These are phyloP conservation scores for Xylariaceae sp. DNA, from an alignment of 2,329 filamentous ascomycete genomes.

Conservation along the genomic window DNA sequence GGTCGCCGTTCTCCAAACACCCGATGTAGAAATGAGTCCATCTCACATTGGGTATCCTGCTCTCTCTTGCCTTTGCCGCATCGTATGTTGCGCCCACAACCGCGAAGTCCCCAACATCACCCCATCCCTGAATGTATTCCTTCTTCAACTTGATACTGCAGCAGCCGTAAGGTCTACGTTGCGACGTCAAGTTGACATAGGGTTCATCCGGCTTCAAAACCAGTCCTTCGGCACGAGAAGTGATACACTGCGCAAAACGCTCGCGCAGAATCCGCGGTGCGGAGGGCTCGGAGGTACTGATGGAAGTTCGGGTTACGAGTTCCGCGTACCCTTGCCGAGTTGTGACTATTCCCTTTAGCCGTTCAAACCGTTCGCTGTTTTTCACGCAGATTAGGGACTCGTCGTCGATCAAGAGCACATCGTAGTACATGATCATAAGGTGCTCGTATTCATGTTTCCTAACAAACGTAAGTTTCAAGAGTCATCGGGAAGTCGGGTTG, in stretches of 20 bases:
- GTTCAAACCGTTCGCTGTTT: conserved; percentile 55
- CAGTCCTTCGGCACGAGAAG: conserved; percentile 66
- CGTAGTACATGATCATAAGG: conserved; percentile 59
- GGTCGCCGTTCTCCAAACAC: conserved; percentile 64
- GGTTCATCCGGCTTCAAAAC: conserved; percentile 76
- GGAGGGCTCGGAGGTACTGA: conserved; percentile 54
- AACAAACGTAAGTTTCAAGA: neutral
- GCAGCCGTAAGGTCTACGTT: conserved; percentile 36
- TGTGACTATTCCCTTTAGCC: conserved; percentile 52
- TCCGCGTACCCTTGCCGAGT: conserved; percentile 57
- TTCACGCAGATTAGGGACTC: conserved; percentile 46
- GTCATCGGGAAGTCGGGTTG: neutral
- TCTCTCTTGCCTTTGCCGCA: conserved; percentile 53
- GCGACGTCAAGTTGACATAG: conserved; percentile 58
- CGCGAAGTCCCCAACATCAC: conserved; percentile 78
- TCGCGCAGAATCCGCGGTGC: conserved; percentile 53
- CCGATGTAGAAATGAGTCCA: conserved; percentile 82
- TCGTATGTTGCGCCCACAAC: conserved; percentile 72
- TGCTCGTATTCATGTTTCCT: conserved; percentile 49
- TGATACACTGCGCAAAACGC: conserved; percentile 63
- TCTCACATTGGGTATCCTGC: conserved; percentile 48
- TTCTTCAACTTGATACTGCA: conserved; percentile 81
- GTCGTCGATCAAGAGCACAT: conserved; percentile 50
- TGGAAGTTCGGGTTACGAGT: conserved; percentile 56
- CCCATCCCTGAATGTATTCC: conserved; percentile 72